Evolutionary conservation across 768 basidiomycete species (phyloP), one percentile per base, ranked within the genome.

Genomic region (Agaricus subrufescens): DNA sequence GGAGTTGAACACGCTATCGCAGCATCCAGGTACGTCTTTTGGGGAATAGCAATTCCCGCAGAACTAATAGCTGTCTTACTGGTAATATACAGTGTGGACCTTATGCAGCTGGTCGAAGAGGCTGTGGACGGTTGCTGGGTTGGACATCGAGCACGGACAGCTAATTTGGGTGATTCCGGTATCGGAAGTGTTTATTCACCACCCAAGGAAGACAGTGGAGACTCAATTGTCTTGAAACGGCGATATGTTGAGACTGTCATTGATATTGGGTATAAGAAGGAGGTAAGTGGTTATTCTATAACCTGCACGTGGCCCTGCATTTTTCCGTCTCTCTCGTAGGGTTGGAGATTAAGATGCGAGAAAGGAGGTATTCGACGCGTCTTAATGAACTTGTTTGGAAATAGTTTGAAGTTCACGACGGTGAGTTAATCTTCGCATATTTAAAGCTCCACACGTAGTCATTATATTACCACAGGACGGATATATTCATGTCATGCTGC

Each of bases 91-190:
- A 82, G 80, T 56, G 87, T 90, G 46, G 86, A 94, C 67, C 68
- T 93, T 59, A 83, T 89, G 75, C 85, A 88, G 64, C 78, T 94
- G 2, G 82, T 94, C 23, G 91, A 94, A 69, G 90, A 93, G 64
- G 91, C 91, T 4, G 85, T 94, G 26, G 94, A 97, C 60, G 92
- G 93, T 4, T 94, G 90, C 57, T 97, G 92, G 91, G 89, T 98
- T 43, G 94, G 95, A 11, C 85, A 93, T 64, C 83, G 88, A 27
- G 93, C 94, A 15, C 82, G 94, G 39, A 84, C 85, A 42, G 82
- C 82, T 29, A 79, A 82, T 50, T 74, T 80, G 58, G 83, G 79
- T 34, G 83, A 86, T 59, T 86, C 87, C n/a, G 76, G 86, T 56
- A 95, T 97, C 56, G 94, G 95, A 26, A 94, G 89, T 61, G 87